A percentile compares a stretch with the other conserved stretches of the same genome.
Evolutionary conservation across 1,284 basidiomycete genomes (phyloP).

Genomic region (Ganoderma meredithae): DNA sequence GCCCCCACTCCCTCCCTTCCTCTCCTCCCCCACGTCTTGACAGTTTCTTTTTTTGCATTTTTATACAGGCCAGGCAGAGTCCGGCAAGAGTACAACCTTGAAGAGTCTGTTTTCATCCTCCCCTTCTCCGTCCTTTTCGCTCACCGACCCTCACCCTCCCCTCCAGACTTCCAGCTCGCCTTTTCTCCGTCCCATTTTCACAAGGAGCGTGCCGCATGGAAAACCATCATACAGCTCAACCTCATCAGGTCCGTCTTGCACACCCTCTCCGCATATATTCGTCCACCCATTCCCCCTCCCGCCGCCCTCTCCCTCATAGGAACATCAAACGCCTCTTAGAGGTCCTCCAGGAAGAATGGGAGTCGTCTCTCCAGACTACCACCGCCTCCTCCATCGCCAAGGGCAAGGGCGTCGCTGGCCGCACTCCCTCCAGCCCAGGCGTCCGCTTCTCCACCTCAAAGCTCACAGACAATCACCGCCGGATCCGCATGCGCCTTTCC

Average conservation of each 20-base stretch:
- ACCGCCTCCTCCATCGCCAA: slow-evolving; percentile 32
- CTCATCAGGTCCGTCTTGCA: slow-evolving; percentile 58
- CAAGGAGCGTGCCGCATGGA: slow-evolving; percentile 64
- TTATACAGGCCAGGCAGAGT: slow-evolving; percentile 68
- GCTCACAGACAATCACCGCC: slow-evolving; percentile 48
- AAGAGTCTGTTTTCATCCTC: slow-evolving; percentile 53
- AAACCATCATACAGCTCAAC: slow-evolving; percentile 71
- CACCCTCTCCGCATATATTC: neutral
- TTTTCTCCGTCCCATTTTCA: slow-evolving; percentile 69
- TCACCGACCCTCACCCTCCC: slow-evolving; percentile 33
- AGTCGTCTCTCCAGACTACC: slow-evolving; percentile 39
- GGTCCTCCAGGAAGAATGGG: slow-evolving; percentile 57
- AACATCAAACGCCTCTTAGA: slow-evolving; percentile 63
- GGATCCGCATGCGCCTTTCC: slow-evolving; percentile 59
- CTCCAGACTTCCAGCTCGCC: slow-evolving; percentile 65
- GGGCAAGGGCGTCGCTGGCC: slow-evolving; percentile 32
- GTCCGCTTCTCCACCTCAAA: slow-evolving; percentile 36
- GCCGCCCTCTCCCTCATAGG: slow-evolving; percentile 39
- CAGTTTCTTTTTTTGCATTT: neutral
- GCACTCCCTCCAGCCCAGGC: slow-evolving; percentile 31
- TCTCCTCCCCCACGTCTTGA: neutral
- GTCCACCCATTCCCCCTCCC: neutral
- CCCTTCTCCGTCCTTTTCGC: neutral
- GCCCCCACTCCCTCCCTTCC: slow-evolving; percentile 29
- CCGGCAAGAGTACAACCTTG: slow-evolving; percentile 73